A percentile compares a stretch with the other conserved stretches of the same genome.
phyloP scores from a whole-genome alignment of 2,329 filamentous ascomycete genomes.

The Diplodia corticola region DNA sequence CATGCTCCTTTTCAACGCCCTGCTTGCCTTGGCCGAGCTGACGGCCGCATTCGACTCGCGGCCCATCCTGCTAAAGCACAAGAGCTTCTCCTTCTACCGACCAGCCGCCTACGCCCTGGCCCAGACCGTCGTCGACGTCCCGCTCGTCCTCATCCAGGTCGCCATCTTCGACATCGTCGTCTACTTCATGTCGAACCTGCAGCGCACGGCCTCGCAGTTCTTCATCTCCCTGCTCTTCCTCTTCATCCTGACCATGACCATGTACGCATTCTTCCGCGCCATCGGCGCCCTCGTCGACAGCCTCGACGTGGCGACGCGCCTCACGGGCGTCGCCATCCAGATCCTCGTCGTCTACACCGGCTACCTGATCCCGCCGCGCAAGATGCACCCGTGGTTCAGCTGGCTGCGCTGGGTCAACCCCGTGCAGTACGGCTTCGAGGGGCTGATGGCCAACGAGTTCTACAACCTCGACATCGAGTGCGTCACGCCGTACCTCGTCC shows the following conservation, averaged over 20 bases:
- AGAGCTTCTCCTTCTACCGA: constrained; percentile 68
- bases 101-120: constrained; percentile 61
- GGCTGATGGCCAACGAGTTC: constrained; percentile 70
- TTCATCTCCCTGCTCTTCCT: constrained; percentile 65
- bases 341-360: constrained; percentile 43
- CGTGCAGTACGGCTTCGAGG: constrained; percentile 69
- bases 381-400: constrained; percentile 45
- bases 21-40: constrained; percentile 62
- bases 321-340: constrained; percentile 45
- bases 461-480: constrained; percentile 58
- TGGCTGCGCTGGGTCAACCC: constrained; percentile 53
- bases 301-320: constrained; percentile 40
- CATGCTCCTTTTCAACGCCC: constrained; percentile 62
- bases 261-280: constrained; percentile 45
- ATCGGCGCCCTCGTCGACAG: constrained; percentile 40
- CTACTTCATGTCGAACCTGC: constrained; percentile 62
- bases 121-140: constrained; percentile 59
- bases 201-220: constrained; percentile 60
- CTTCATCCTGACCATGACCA: constrained; percentile 52
- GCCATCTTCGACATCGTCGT: constrained; percentile 61
- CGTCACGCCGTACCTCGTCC: constrained; percentile 57
- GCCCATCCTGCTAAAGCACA: constrained; percentile 69
- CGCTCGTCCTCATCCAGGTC: constrained; percentile 59
- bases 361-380: constrained; percentile 41
- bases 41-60: constrained; percentile 62